Conservation (phyloP, 2,329 filamentous ascomycete genomes). For the Trichophyton verrucosum region DNA sequence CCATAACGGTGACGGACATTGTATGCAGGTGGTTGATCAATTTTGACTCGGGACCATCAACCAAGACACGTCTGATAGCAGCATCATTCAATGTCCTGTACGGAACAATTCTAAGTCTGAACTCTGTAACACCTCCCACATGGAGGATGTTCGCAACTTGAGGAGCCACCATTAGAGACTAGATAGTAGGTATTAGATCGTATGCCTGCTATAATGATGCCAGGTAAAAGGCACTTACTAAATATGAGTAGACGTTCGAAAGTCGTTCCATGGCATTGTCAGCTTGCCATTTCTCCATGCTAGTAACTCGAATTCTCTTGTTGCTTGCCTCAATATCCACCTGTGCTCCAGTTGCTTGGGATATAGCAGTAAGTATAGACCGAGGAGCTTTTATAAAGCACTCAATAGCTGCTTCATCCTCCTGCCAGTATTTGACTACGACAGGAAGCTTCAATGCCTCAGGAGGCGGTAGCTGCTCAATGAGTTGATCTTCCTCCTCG, state of each 20-base stretch:
- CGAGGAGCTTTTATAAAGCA: constrained; percentile 16
- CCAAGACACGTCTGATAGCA: constrained; percentile 16
- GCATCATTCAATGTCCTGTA: constrained; percentile 15
- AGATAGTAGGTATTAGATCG: background rate
- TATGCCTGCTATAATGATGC: too few species aligned
- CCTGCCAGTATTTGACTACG: constrained; percentile 18
- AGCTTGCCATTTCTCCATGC: constrained; percentile 15
- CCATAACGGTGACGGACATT: constrained; percentile 18
- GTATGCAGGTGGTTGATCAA: constrained; percentile 13
- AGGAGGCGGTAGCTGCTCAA: background rate
- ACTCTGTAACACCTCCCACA: constrained; percentile 2
- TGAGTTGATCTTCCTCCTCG: constrained; percentile 11
- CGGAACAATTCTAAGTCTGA: constrained; percentile 13
- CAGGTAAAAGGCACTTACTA: constrained; percentile 16
- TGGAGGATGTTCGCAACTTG: constrained; percentile 16
- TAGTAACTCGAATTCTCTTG: constrained; percentile 19
- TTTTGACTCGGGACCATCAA: constrained; percentile 13
- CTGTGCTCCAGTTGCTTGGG: constrained; percentile 19
- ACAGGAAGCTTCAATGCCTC: background rate
- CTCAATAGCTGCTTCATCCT: constrained; percentile 14
- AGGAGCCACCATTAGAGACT: constrained; percentile 16
- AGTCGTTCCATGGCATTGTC: constrained; percentile 21
- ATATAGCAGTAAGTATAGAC: constrained; percentile 16
- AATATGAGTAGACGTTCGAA: constrained; percentile 17
- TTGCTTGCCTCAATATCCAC: constrained; percentile 16